Percentiles rank a stretch among this genome's conserved stretches.
Conservation (phyloP, 2,329 filamentous ascomycete genomes). For the Aciculosporium take region DNA sequence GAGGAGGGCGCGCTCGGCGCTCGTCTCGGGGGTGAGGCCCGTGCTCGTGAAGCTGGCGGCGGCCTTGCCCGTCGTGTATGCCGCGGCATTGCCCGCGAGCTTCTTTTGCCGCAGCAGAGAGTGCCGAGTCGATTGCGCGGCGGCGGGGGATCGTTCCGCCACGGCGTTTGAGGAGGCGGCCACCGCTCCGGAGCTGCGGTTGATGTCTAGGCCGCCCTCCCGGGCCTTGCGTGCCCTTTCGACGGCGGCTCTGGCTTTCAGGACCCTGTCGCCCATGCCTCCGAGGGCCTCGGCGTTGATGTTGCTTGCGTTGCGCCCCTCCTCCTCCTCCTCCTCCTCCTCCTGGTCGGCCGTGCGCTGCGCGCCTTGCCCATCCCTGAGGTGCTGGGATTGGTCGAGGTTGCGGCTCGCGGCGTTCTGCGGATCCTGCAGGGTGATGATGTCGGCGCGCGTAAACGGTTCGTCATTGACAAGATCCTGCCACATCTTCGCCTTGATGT, state of each 20-base stretch:
- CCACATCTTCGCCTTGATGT: conserved; percentile 96
- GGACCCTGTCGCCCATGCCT: conserved; percentile 63
- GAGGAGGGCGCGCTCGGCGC: conserved; percentile 69
- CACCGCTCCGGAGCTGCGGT: conserved; percentile 33
- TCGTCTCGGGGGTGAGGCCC: conserved; percentile 82
- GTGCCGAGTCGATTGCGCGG: conserved; percentile 13
- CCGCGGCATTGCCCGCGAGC: conserved; percentile 68
- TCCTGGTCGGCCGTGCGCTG: conserved; percentile 56
- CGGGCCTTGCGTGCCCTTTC: conserved; percentile 72
- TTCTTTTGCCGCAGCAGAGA: conserved; percentile 39
- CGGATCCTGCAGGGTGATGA: conserved; percentile 92
- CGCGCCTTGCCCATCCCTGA: conserved; percentile 65
- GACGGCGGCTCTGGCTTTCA: conserved; percentile 87
- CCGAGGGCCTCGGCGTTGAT: conserved; percentile 75
- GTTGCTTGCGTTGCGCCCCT: conserved; percentile 47
- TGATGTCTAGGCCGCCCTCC: conserved; percentile 42
- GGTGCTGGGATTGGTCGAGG: conserved; percentile 74
- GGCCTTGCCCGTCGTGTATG: conserved; percentile 78
- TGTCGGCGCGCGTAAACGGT: conserved; percentile 77
- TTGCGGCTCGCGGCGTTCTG: conserved; percentile 76
- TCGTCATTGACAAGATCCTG: conserved; percentile 74
- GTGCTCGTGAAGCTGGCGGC: conserved; percentile 94
- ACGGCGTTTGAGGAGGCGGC: conserved; percentile 18
- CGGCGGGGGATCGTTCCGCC: not conserved
- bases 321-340: conserved; percentile 52